A percentile compares a stretch with the other conserved stretches of the same genome.
Evolutionary conservation across 331 rosid species (phyloP).

Genomic region (Rhamnella rubrinervis): DNA sequence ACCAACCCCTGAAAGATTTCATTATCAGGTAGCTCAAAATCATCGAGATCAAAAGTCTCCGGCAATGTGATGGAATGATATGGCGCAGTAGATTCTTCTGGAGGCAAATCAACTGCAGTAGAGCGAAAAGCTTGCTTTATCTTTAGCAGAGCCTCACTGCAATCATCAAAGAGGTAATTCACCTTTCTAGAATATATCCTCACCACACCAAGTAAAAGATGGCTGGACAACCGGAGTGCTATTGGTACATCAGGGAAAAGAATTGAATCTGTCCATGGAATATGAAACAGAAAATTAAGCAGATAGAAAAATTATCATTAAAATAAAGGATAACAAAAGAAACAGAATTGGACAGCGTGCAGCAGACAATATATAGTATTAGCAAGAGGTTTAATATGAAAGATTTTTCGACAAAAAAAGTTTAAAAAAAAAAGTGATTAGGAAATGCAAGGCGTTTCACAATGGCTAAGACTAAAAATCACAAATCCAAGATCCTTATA

Average conservation of each 20-base stretch:
- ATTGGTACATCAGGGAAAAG: slow-evolving; percentile 96
- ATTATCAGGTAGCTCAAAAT: slow-evolving; percentile 97
- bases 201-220: slow-evolving; percentile 99
- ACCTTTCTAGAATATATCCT: slow-evolving; percentile 99
- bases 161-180: slow-evolving; percentile 98
- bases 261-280: slow-evolving; percentile 80
- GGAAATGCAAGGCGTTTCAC: too few species aligned
- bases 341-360: background rate
- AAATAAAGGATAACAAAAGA: slow-evolving; percentile 14
- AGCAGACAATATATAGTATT: too few species aligned
- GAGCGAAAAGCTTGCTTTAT: slow-evolving; percentile 99
- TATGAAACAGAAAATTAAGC: slow-evolving; percentile 22
- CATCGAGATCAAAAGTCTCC: slow-evolving; percentile 99
- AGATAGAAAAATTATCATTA: slow-evolving; percentile 9
- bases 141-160: slow-evolving; percentile 99
- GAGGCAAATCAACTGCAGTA: slow-evolving; percentile 95
- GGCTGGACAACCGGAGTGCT: slow-evolving; percentile 98
- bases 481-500: too few species aligned
- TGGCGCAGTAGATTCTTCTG: slow-evolving; percentile 99
- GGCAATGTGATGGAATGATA: slow-evolving; percentile 98
- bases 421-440: too few species aligned
- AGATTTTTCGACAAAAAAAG: too few species aligned
- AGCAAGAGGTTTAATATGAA: too few species aligned
- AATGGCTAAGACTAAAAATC: too few species aligned
- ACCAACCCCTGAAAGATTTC: slow-evolving; percentile 90